Evolutionary conservation across 495 filamentous ascomycete species (phyloP), one percentile per base, ranked within the genome.

Genomic region (Penicillium subrubescens): DNA sequence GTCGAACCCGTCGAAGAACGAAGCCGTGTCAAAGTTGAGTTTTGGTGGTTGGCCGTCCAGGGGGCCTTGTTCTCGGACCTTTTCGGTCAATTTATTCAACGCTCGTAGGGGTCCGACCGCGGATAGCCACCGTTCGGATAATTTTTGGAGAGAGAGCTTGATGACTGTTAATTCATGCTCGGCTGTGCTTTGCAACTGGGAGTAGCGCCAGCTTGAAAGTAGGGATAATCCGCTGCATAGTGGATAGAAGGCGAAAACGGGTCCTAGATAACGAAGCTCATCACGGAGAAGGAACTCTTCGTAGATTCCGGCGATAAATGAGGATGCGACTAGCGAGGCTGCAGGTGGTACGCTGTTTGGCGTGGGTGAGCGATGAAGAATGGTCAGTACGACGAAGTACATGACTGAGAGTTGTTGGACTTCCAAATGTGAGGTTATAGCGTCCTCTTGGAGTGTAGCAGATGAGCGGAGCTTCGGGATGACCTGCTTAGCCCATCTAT

Each of bases 271-370:
- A 27, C 71, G 67, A 25, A 74, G 67, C 21, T 74, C 71, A 44
- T 74, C 70, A 0, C 71, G 69, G 10, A 74, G 61, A n/a, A 74
- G 60, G 35, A 74, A 72, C 37, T 68, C 69, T n/a, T 74, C 71
- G n/a, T 72, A 74, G 10, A 74, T 74, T 4, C 71, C 71, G 3
- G 71, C 71, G 21, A 74, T 72, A 35, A 72, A 74, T 15, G 71
- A 74, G 8, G 71, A 74, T 31, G 71, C 71, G 11, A 74, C 59
- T 1, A 74, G 51, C 12, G 71, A 70, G 15, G 63, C 69, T 17
- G 71, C 65, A 2, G 69, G 71, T 12, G 71, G 71, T 5, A 67
- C 65, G 39, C 69, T 70, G 25, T 64, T 66, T 19, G 71, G 71
- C 3, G 70, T 70, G 8, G 71, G 67, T 4, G 71, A 73, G 5